These are phyloP conservation scores for Thamnidium elegans DNA, from an alignment of 192 early-diverging fungal genomes.

Conservation along the genomic window DNA sequence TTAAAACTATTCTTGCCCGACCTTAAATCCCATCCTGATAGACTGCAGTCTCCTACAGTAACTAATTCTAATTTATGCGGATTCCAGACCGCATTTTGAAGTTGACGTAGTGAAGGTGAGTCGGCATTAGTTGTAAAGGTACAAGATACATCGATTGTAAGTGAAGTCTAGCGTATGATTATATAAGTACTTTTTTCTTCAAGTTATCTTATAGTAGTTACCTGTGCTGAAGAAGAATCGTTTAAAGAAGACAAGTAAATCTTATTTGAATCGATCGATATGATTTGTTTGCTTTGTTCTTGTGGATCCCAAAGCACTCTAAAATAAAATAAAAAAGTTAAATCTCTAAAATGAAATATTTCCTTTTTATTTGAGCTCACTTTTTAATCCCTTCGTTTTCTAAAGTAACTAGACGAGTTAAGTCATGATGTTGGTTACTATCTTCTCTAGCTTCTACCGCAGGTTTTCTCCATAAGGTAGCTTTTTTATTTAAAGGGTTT, in stretches of 20 bases:
- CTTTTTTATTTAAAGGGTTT: constrained; percentile 11
- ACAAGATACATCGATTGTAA: constrained; percentile 22
- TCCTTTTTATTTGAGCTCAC: not conserved
- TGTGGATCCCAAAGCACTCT: constrained; percentile 52
- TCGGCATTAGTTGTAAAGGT: constrained; percentile 25
- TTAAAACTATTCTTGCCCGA: constrained; percentile 36
- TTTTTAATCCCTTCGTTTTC: constrained; percentile 16
- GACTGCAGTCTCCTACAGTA: constrained; percentile 53
- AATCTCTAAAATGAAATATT: not conserved
- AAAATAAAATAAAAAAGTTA: constrained; percentile 1
- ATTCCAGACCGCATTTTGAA: constrained; percentile 57
- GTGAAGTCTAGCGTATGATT: not conserved
- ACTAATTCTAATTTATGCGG: constrained; percentile 60
- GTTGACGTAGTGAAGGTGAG: not conserved
- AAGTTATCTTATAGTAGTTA: not conserved
- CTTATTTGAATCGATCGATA: constrained; percentile 36
- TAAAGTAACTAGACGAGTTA: not conserved
- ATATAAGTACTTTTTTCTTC: not conserved
- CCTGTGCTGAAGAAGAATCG: constrained; percentile 7
- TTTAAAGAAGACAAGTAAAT: constrained; percentile 53
- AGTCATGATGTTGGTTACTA: not conserved
- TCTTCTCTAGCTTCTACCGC: not conserved
- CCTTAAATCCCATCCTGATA: constrained; percentile 73
- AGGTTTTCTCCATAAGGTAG: constrained; percentile 26
- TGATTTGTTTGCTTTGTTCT: constrained; percentile 19